Evolutionary conservation across 73 alveolate genomes (phyloP).

Genomic region (Symbiodinium pilosum): DNA sequence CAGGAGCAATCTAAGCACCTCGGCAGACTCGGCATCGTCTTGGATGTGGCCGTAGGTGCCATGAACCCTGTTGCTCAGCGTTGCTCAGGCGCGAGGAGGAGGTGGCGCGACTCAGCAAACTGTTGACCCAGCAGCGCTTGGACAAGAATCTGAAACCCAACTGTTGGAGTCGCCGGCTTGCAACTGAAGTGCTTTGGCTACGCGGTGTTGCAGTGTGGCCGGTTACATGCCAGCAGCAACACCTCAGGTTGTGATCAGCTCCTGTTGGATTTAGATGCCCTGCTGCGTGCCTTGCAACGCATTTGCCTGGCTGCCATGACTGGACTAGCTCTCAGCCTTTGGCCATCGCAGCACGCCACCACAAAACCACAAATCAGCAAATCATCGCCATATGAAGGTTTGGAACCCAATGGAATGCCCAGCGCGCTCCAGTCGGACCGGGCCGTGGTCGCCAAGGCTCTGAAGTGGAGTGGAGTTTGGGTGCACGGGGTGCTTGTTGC

Average conservation of each 20-base stretch:
- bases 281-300: slow-evolving; percentile 65
- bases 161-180: slow-evolving; percentile 34
- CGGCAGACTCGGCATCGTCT: background rate
- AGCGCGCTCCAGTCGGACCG: background rate
- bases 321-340: background rate
- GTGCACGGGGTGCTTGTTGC: background rate
- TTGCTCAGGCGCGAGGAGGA: slow-evolving; percentile 53
- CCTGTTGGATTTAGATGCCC: slow-evolving; percentile 44
- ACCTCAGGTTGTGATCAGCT: slow-evolving; percentile 37
- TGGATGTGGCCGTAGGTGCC: background rate
- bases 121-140: slow-evolving; percentile 54
- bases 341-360: background rate
- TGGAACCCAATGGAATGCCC: background rate
- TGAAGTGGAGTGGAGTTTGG: background rate
- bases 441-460: background rate
- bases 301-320: slow-evolving; percentile 27
- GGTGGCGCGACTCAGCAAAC: slow-evolving; percentile 30
- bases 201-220: background rate
- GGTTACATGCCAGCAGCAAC: background rate
- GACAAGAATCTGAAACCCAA: slow-evolving; percentile 63
- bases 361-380: background rate
- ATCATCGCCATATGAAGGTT: background rate
- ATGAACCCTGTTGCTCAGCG: background rate
- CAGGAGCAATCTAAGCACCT: slow-evolving; percentile 39
- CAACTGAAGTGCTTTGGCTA: background rate